Evolutionary conservation across 805 yeast species (phyloP), one percentile per base, ranked within the genome.

Genomic region (Pichia gijzeniarum): DNA sequence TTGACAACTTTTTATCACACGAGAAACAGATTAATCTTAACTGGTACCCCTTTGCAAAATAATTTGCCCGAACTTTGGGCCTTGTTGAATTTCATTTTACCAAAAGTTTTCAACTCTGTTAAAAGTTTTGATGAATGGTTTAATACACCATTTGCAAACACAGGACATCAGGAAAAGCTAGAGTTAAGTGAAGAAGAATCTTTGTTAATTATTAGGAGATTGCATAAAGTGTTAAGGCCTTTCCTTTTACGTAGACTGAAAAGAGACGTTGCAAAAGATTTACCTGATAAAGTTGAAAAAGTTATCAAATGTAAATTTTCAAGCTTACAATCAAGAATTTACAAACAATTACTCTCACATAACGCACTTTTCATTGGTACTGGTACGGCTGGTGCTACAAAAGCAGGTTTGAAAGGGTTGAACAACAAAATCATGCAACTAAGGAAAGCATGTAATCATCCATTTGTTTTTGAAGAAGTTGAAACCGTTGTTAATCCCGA

Each of bases 101-200:
- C 95, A 7, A 82, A 84, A 57, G 82, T 85, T 61, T 85, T 85
- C 73, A 85, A 85, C 58, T 85, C 93, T 31, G 93, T 83, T 10
- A 83, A 85, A 58, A 81, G 91, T 7, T 85, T 85, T 59, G 93
- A 85, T 59, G 95, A 85, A 59, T 85, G 95, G 95, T 85, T 85
- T 60, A 85, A 85, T 58, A 85, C 95, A 0, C 95, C 95, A 5
- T 85, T 85, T 66, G 91, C 90, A 4, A 85, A 83, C 52, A 80
- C 93, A 16, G 95, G 95, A 47, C 71, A 80, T 14, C 91, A 83
- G 61, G 95, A 85, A 55, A 82, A 82, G 62, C 72, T 85, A 43
- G 93, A 81, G 50, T 71, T 85, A 51, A 80, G 88, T 0, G 95
- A 85, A 74, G 95, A 85, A 81, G 95, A 85, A 64, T 79, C 86